Evolutionary conservation across 2,329 filamentous ascomycete species (phyloP), one percentile per base, ranked within the genome.

Genomic region (Alternaria infectoria): DNA sequence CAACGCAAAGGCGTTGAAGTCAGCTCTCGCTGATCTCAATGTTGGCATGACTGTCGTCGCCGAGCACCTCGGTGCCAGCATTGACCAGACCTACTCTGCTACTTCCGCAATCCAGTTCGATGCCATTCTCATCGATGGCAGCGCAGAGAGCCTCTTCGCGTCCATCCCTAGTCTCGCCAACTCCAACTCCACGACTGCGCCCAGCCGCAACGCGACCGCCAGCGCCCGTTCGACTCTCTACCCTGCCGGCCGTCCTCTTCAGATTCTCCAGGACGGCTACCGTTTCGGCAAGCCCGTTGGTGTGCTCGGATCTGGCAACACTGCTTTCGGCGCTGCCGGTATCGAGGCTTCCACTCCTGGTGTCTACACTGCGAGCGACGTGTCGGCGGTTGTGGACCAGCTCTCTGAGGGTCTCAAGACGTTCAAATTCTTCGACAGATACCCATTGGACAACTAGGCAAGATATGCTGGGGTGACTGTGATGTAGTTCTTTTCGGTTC

Each of bases 221-320:
- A 62, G 58, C 44, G 60, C 68, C 7, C 66, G 65, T 21, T 86
- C 85, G 4, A 83, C 87, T 0, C 81, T 92, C 7, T 93, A 86
- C 77, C 90, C 90, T 1, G 81, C 85, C 2, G 87, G 87, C 1
- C 84, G 89, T 0, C 91, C 90, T 0, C 77, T 84, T 3, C 85
- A 91, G 80, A 89, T 93, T 54, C 76, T 92, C 17, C 74, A 83
- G 15, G 86, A 89, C 71, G 87, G 84, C 0, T 93, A 88, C 80
- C 82, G 86, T 23, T 93, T 88, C 82, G 90, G 90, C 5, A 93
- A 93, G 83, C 88, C 91, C 0, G 81, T 93, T 23, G 89, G 83
- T 13, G 87, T 86, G 26, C 67, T 91, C 1, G 89, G 88, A 2
- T 77, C 72, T 12, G 79, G 78, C 0, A 79, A 68, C n/a, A 57